phyloP scores from a whole-genome alignment of 2,329 filamentous ascomycete species.

The Xylariaceae sp. region DNA sequence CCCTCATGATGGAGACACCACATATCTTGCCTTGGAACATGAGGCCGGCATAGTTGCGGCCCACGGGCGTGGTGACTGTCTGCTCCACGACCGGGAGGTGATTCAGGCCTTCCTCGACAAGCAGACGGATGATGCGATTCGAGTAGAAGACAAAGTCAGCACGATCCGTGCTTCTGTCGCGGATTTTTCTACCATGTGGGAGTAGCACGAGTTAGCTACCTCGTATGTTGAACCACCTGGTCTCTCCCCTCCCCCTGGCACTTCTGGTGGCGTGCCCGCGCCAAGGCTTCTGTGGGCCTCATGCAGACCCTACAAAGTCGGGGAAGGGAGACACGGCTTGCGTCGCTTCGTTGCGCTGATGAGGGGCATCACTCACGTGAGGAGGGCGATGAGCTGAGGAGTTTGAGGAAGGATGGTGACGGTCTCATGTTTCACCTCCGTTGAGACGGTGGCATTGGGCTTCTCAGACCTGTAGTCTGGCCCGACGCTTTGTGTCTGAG shows the following conservation, averaged over 20 bases:
- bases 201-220: slow-evolving; percentile 10
- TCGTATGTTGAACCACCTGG: too few relatives aligned
- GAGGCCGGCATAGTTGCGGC: slow-evolving; percentile 80
- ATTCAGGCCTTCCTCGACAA: slow-evolving; percentile 96
- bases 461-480: slow-evolving; percentile 70
- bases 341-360: slow-evolving; percentile 1
- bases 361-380: slow-evolving; percentile 68
- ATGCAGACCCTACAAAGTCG: too few relatives aligned
- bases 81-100: slow-evolving; percentile 89
- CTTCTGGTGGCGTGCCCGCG: not conserved
- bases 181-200: slow-evolving; percentile 71
- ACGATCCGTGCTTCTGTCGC: slow-evolving; percentile 80
- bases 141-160: slow-evolving; percentile 99
- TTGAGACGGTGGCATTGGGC: slow-evolving; percentile 84
- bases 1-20: slow-evolving; percentile 96
- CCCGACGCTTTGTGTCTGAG: slow-evolving; percentile 61
- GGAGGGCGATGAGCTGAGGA: slow-evolving; percentile 90
- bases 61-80: slow-evolving; percentile 84
- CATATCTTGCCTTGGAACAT: slow-evolving; percentile 98
- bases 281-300: not conserved
- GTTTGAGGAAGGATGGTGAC: slow-evolving; percentile 89
- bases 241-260: not conserved
- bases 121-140: slow-evolving; percentile 91
- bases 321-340: too few relatives aligned
- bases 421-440: slow-evolving; percentile 73